These are phyloP conservation scores for Selaginella moellendorffii DNA, from an alignment of 75 land plant genomes.

Conservation along the genomic window DNA sequence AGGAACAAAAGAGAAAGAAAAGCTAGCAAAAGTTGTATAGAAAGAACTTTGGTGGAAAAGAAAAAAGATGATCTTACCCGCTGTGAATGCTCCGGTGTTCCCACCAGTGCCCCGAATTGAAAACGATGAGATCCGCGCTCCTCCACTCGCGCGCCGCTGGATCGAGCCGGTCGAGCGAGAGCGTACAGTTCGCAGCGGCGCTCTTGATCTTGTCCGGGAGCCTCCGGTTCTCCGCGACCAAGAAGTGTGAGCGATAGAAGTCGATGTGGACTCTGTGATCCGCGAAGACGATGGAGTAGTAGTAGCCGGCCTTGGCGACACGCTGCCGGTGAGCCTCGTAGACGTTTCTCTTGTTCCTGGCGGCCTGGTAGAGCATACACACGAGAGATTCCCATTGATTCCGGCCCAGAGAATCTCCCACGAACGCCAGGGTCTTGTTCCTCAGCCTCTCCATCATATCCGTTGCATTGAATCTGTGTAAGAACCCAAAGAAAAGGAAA, in stretches of 20 bases:
- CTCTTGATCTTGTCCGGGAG: too few species aligned
- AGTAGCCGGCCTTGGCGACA: too few species aligned
- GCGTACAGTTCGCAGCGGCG: not conserved
- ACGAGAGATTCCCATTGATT: slow-evolving; percentile 48
- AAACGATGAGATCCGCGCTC: slow-evolving; percentile 22
- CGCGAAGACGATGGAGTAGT: too few species aligned
- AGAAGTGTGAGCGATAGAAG: slow-evolving; percentile 64
- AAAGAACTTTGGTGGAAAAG: not conserved
- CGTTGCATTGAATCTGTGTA: slow-evolving; percentile 22
- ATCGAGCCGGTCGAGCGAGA: slow-evolving; percentile 6
- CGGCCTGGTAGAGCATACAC: slow-evolving; percentile 25
- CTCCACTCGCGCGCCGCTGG: slow-evolving; percentile 18
- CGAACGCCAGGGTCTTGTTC: slow-evolving; percentile 27
- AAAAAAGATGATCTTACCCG: not conserved
- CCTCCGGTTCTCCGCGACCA: slow-evolving; percentile 49
- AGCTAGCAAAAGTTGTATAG: too few species aligned
- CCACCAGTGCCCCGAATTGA: slow-evolving; percentile 40
- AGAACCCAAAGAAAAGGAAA: not conserved
- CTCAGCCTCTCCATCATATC: slow-evolving; percentile 34
- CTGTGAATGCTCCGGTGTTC: slow-evolving; percentile 1
- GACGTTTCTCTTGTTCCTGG: slow-evolving; percentile 31
- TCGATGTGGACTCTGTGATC: too few species aligned
- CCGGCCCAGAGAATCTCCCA: slow-evolving; percentile 43
- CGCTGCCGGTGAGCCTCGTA: slow-evolving; percentile 27
- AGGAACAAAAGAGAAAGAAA: too few species aligned